Base-by-base conservation (phyloP, 768 basidiomycete species). In the Xerocomus brunneocitrinus region DNA sequence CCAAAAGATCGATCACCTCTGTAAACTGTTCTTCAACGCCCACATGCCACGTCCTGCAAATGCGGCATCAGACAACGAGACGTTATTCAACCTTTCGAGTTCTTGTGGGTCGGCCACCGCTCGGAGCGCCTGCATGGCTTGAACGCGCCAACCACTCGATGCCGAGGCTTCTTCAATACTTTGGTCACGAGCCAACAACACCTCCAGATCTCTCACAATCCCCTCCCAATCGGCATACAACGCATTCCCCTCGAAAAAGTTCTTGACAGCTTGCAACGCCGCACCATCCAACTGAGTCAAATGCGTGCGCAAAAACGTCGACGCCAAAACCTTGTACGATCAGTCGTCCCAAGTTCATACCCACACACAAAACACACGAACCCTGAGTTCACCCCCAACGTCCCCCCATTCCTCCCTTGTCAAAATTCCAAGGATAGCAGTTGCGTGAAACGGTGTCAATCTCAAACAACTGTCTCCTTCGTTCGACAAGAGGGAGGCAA, bases 71-170 rank as follows among this genome's bases (percentile, higher is more conserved):
- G 73, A 58, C 19, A 77, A 61, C 8, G 62, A 65, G 40, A 73
- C 71, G 44, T 82, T 78, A 25, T 79, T 79, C 75, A 79, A 81
- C 84, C 82, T 85, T 12, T 71, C 61, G 7, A 80, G 59, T 2
- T 73, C 63, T 52, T 78, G 74, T 19, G 79, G 76, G 50, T 71
- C 59, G 19, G 81, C 69, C 39, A 85, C 70, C 1, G 71, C 65
- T 22, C 75, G 60, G 9, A 73, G 57, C 25, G 57, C 54, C 61
- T 66, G 27, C 74, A 61, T 36, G 57, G 63, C 62, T 66, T 44
- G 52, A 35, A 41, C 35, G 27, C 67, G 63, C 67, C 67, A 69
- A 38, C 47, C 40, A 12, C 47, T 25, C 32, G 31, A 16, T 5
- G 14, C 9, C 30, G 57, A 24, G 16, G 35, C 34, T 3, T 14